Evolutionary conservation across 352 stramenopile species (phyloP), one percentile per base, ranked within the genome.

Genomic region (Phytophthora sansomeana): DNA sequence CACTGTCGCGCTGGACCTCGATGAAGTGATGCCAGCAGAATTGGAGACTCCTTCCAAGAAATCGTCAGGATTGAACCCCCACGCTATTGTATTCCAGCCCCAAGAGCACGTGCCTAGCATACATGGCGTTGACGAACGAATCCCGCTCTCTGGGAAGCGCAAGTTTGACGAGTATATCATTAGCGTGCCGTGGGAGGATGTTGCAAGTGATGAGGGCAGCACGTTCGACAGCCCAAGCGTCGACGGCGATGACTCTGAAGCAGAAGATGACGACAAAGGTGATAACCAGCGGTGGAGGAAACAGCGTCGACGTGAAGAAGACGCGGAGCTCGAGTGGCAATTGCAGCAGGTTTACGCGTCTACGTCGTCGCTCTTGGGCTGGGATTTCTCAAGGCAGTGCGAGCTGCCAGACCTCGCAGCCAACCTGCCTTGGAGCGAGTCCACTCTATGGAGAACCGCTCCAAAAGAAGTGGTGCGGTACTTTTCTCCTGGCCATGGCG

Each of bases 91-190:
- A 6, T 93, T 90, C 46, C 67, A 91, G 38, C 85, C 85, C 1
- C 58, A 83, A 8, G 44, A 60, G 14, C 4, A 38, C 13, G 16
- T 60, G 28, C 0, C 33, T 24, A 7, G 28, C 42, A 7, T 38
- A 16, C 42, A 62, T 59, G 36, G 58, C 17, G 19, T 36, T 4
- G 19, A 44, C 8, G 21, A 29, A 53, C 60, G 43, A 30, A 52
- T 41, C 33, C 53, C 35, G 32, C 62, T 59, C 50, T 58, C 29
- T 17, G 74, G 82, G 4, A 93, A 95, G 55, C 80, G 83, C 16
- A 92, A 91, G 48, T 76, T 91, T 33, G 87, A 93, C 36, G 73
- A 89, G 41, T 93, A 85, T 44, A 77, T 93, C 48, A 66, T 93
- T 17, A 74, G 74, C 32, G 70, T 90, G 5, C 60, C 71, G 24